Evolutionary conservation across 2,329 filamentous ascomycete genomes (phyloP).

Genomic region (Scedosporium minutisporum): DNA sequence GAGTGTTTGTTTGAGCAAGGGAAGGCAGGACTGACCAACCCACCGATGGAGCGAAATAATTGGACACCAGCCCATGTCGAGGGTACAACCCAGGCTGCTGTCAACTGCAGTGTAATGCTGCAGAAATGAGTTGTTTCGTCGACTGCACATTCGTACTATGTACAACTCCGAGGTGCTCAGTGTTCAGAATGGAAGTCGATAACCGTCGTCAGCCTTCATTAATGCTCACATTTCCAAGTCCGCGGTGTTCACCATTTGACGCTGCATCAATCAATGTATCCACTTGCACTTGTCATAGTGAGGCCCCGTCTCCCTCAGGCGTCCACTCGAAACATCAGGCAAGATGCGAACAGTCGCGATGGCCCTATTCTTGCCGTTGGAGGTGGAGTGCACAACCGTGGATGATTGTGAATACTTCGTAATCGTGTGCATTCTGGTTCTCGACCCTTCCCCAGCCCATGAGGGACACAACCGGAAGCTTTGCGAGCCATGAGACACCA

Average conservation of each 20-base stretch:
- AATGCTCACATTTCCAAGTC: neutral
- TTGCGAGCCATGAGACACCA: neutral
- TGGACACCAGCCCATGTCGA: neutral
- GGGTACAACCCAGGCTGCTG: neutral
- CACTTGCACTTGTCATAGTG: neutral
- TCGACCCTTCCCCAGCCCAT: neutral
- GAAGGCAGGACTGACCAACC: neutral
- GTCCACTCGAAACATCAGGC: neutral
- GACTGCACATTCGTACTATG: neutral
- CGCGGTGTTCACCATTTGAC: neutral
- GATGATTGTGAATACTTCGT: neutral
- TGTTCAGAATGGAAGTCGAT: neutral
- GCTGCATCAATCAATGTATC: neutral
- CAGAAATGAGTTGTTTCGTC: neutral
- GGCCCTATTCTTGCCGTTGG: neutral
- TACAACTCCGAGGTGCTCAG: neutral
- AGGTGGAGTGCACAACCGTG: neutral
- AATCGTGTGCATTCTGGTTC: neutral
- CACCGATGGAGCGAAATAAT: neutral
- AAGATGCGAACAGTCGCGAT: neutral
- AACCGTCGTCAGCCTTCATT: neutral
- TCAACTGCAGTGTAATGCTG: neutral
- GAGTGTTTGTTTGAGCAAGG: constrained; percentile 1
- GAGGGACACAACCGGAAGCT: neutral
- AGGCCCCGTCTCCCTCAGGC: neutral